These are phyloP conservation scores for Suhomyces chickasaworum DNA, from an alignment of 1,139 yeast species.

Conservation along the genomic window DNA sequence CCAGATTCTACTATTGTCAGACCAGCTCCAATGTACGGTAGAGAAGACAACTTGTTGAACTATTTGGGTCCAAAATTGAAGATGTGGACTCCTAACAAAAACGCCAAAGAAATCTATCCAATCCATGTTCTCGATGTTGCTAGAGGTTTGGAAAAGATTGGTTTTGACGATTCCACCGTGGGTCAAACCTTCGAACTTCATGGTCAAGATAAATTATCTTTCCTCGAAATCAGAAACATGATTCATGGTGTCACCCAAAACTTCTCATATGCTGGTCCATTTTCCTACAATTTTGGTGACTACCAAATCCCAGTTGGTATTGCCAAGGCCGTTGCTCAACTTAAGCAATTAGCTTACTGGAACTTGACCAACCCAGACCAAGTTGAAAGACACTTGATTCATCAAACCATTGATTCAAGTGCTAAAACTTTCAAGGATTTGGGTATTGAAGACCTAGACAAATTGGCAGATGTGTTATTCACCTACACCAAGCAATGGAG, in stretches of 20 bases:
- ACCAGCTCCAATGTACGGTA: conserved; percentile 81
- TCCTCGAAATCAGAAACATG: conserved; percentile 68
- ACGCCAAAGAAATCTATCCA: conserved; percentile 67
- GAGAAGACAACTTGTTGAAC: conserved; percentile 73
- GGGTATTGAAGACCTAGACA: conserved; percentile 66
- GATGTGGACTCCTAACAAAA: conserved; percentile 65
- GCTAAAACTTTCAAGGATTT: conserved; percentile 73
- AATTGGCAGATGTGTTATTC: conserved; percentile 69
- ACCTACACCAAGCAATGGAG: conserved; percentile 59
- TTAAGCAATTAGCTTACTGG: conserved; percentile 67
- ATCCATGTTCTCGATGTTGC: conserved; percentile 82
- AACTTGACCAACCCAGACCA: conserved; percentile 72
- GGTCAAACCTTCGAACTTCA: conserved; percentile 77
- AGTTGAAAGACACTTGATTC: conserved; percentile 70
- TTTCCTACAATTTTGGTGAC: conserved; percentile 56
- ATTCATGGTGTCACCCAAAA: conserved; percentile 66
- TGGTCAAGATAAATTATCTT: conserved; percentile 71
- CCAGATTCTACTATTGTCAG: conserved; percentile 86
- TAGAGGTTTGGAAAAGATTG: conserved; percentile 73
- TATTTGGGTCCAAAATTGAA: conserved; percentile 58
- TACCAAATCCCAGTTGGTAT: conserved; percentile 41
- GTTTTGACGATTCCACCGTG: conserved; percentile 76
- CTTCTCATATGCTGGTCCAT: conserved; percentile 56
- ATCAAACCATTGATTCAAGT: conserved; percentile 62
- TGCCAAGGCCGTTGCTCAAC: conserved; percentile 48